Evolutionary conservation across 2,329 filamentous ascomycete genomes (phyloP).

Genomic region (Scorias spongiosa): DNA sequence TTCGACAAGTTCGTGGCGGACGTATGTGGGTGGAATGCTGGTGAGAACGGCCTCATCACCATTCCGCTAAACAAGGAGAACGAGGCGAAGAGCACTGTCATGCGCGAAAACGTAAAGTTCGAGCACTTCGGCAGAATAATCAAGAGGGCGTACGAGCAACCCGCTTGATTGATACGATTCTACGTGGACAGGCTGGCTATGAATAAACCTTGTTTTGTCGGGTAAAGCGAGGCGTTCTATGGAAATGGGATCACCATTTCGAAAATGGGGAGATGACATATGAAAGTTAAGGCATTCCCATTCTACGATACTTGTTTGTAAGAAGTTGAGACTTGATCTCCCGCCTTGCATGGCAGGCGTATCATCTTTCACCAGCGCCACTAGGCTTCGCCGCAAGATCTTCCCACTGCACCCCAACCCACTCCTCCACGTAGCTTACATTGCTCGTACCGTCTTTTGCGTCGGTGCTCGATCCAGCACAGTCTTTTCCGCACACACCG

Average conservation of each 20-base stretch:
- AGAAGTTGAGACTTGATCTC: too few species aligned
- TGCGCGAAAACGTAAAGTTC: slow-evolving; percentile 86
- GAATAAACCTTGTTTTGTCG: not conserved
- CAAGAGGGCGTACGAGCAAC: slow-evolving; percentile 73
- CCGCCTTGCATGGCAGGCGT: too few species aligned
- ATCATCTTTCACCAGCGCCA: too few species aligned
- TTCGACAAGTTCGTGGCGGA: slow-evolving; percentile 36
- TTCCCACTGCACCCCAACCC: slow-evolving; percentile 98
- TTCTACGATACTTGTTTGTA: too few species aligned
- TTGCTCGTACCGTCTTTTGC: slow-evolving; percentile 32
- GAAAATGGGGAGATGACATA: not conserved
- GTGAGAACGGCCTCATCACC: slow-evolving; percentile 44
- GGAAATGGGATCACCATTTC: not conserved
- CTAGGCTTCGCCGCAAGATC: slow-evolving; percentile 32
- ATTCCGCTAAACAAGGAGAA: slow-evolving; percentile 92
- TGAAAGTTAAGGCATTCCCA: too few species aligned
- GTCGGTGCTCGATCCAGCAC: slow-evolving; percentile 26
- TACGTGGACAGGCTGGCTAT: too few species aligned
- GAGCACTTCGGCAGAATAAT: slow-evolving; percentile 73
- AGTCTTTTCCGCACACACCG: slow-evolving; percentile 70
- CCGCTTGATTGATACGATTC: slow-evolving; percentile 27
- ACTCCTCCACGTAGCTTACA: slow-evolving; percentile 78
- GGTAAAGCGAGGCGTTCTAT: not conserved
- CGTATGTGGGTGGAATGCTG: slow-evolving; percentile 67
- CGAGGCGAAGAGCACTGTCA: slow-evolving; percentile 89